Evolutionary conservation across 148 eudicot genomes (phyloP), one percentile per base, ranked within the genome.

Genomic region (Dianthus caryophyllus): DNA sequence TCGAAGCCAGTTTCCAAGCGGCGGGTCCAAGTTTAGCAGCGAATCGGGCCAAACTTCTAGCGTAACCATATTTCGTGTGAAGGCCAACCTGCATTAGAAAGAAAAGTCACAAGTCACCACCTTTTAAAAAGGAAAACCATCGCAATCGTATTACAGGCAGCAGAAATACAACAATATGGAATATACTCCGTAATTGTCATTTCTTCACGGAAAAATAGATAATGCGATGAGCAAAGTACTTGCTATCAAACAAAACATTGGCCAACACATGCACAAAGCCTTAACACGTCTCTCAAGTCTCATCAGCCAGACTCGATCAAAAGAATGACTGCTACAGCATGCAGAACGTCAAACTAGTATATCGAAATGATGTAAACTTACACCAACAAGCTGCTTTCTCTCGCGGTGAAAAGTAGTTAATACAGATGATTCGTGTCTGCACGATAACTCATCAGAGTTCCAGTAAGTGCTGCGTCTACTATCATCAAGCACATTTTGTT

Each of bases 11-110:
- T 65, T 84, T 84, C 98, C 98, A 93, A 11, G 79, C 96, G 9
- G 75, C 82, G 10, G 98, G 98, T 51, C 98, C 96, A 36, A 93
- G 88, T 57, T 85, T 79, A 72, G 89, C 81, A 20, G 98, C 96
- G 82, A 83, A 93, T 27, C 80, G 81, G 27, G 96, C 90, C 69
- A 93, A 74, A 83, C 98, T 93, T 78, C 96, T 85, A 9, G 95
- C 88, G 66, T 89, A 93, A 47, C 88, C 89, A 71, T 84, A 81
- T 61, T 90, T 89, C 0, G 79, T 48, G 29, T 84, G 85, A 24
- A 89, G 76, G 50, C 96, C 96, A 26, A 93, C 96, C 96, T 93
- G 84, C 38, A 26, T 68, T 49, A 52, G 61, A 68, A 63, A 20
- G 39, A 49, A 71, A 18, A 46, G 49, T 64, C 21, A 57, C 2